A percentile compares a stretch with the other conserved stretches of the same genome.
phyloP scores from a whole-genome alignment of 345 rosid genomes.

The Microcos paniculata region DNA sequence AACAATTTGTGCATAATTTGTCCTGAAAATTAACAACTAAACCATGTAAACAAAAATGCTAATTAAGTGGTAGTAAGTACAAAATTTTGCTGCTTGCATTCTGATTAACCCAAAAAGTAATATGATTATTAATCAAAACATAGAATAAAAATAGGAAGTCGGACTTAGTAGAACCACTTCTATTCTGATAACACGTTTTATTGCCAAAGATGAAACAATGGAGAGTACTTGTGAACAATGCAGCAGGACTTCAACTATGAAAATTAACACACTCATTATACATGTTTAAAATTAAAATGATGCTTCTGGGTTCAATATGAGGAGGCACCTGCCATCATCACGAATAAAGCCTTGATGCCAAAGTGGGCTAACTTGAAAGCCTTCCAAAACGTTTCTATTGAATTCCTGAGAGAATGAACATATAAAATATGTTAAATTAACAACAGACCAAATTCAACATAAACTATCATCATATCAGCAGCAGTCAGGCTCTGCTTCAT shows the following conservation, averaged over 20 bases:
- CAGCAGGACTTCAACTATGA: not conserved
- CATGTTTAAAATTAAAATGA: not conserved
- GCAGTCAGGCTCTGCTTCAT: not conserved
- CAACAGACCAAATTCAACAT: not conserved
- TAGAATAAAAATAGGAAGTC: not conserved
- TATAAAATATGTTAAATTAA: not conserved
- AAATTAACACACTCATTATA: not conserved
- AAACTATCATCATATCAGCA: not conserved
- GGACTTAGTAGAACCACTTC: not conserved
- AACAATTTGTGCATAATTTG: slow-evolving; percentile 63
- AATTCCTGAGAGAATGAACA: slow-evolving; percentile 61
- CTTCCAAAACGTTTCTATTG: slow-evolving; percentile 64
- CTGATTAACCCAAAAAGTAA: not conserved
- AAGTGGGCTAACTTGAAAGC: slow-evolving; percentile 89
- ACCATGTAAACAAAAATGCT: slow-evolving; percentile 1
- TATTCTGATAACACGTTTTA: not conserved
- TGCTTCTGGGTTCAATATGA: not conserved
- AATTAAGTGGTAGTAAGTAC: not conserved
- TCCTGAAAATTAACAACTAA: slow-evolving; percentile 49
- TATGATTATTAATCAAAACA: not conserved
- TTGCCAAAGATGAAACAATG: not conserved
- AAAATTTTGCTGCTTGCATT: not conserved
- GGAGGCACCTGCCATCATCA: slow-evolving; percentile 71
- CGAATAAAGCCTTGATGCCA: slow-evolving; percentile 95
- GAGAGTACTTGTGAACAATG: not conserved